A percentile compares a stretch with the other conserved stretches of the same genome.
Evolutionary conservation across 2,329 filamentous ascomycete genomes (phyloP).

Genomic region (Hymenoscyphus occultus): DNA sequence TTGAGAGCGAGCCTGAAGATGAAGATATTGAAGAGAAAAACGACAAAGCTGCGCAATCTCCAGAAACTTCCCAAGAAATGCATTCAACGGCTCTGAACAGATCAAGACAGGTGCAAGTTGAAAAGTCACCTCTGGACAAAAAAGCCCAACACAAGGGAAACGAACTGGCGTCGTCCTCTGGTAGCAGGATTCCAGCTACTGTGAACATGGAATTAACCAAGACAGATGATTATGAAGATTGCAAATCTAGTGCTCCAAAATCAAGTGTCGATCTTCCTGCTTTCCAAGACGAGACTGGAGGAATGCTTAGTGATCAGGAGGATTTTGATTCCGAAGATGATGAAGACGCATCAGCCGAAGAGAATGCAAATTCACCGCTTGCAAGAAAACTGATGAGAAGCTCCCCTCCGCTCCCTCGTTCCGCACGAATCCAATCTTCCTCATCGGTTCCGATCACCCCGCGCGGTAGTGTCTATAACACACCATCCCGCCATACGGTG

Average conservation of each 20-base stretch:
- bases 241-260: background rate
- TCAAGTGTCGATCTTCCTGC: background rate
- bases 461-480: background rate
- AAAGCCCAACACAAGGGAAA: background rate
- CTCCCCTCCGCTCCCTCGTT: background rate
- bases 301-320: background rate
- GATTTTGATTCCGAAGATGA: background rate
- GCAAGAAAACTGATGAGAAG: background rate
- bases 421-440: background rate
- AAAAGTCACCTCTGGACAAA: constrained; percentile 26
- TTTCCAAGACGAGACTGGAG: background rate
- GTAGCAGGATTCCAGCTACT: background rate
- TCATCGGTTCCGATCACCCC: background rate
- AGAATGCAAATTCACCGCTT: background rate
- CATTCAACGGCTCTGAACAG: constrained; percentile 21
- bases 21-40: constrained; percentile 10
- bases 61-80: constrained; percentile 14
- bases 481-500: background rate
- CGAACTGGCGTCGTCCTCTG: background rate
- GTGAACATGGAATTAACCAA: background rate
- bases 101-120: constrained; percentile 26
- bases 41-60: background rate
- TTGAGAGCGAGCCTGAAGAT: background rate
- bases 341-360: background rate
- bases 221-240: background rate